Percentiles rank a stretch among this genome's conserved stretches.
Evolutionary conservation across 306 rosid species (phyloP).

Genomic region (Acacia crassicarpa): DNA sequence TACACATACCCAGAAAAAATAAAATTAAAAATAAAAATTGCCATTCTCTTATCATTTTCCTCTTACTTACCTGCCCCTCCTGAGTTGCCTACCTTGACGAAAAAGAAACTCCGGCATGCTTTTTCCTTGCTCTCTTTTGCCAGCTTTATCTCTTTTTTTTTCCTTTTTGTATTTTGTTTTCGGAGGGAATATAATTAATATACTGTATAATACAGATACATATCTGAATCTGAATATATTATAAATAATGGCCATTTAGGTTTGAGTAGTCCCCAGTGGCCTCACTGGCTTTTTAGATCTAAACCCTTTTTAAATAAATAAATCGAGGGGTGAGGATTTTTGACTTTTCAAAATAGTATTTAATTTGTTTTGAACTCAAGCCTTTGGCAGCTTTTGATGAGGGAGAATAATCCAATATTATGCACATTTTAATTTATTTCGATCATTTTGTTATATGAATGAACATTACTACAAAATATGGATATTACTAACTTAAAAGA

Average conservation of each 20-base stretch:
- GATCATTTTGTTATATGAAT: constrained; percentile 12
- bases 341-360: constrained; percentile 14
- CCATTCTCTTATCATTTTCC: constrained; percentile 29
- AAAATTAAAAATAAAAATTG: not conserved
- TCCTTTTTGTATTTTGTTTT: constrained; percentile 2
- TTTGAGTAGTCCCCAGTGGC: constrained; percentile 14
- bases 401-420: constrained; percentile 29
- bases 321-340: constrained; percentile 5
- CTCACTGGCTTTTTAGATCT: constrained; percentile 34
- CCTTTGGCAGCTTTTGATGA: constrained; percentile 37
- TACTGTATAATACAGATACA: constrained; percentile 15
- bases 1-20: not conserved
- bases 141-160: not conserved
- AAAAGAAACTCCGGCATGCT: constrained; percentile 41
- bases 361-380: constrained; percentile 12
- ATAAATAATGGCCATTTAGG: constrained; percentile 16
- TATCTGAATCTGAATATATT: constrained; percentile 13
- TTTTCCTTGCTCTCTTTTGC: constrained; percentile 8
- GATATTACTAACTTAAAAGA: too few relatives aligned
- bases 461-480: too few relatives aligned
- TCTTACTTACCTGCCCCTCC: constrained; percentile 12
- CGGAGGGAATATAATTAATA: not conserved
- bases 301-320: not conserved
- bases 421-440: not conserved
- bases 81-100: constrained; percentile 47